These are phyloP conservation scores for Cicer bijugum DNA, from an alignment of 306 rosid species.

Conservation along the genomic window DNA sequence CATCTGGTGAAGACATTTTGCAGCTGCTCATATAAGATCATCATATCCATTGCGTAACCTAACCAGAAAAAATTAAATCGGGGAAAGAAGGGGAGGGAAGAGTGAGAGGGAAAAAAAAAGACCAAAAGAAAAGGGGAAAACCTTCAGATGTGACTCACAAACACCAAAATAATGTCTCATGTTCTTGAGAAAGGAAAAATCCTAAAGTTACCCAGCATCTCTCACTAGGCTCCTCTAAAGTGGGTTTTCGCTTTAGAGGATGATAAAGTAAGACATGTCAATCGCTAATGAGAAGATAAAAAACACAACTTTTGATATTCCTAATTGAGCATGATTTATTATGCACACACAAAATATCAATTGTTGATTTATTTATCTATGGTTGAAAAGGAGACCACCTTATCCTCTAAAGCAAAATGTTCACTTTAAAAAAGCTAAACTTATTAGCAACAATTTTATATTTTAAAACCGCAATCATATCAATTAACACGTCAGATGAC, in stretches of 20 bases:
- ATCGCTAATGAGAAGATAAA: background rate
- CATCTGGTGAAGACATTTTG: constrained; percentile 48
- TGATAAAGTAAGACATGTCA: background rate
- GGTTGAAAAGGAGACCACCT: background rate
- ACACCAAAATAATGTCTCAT: constrained; percentile 21
- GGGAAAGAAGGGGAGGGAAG: background rate
- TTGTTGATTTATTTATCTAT: background rate
- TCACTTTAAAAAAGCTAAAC: constrained; percentile 1
- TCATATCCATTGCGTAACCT: constrained; percentile 60
- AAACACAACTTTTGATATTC: background rate
- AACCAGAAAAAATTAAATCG: constrained; percentile 30
- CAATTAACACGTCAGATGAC: constrained; percentile 25
- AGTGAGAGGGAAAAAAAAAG: background rate
- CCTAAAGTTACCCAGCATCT: constrained; percentile 17
- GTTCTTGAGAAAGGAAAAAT: constrained; percentile 5
- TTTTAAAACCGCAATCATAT: constrained; percentile 25
- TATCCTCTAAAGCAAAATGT: constrained; percentile 5
- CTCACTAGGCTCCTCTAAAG: constrained; percentile 13
- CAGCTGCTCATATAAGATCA: constrained; percentile 57
- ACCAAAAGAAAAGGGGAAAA: background rate
- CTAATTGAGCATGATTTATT: background rate
- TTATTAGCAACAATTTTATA: constrained; percentile 4
- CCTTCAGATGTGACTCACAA: constrained; percentile 28
- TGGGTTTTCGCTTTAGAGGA: background rate
- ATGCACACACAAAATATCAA: constrained; percentile 11